Evolutionary conservation across 2,329 filamentous ascomycete species (phyloP).

Genomic region (Xylaria sp.): DNA sequence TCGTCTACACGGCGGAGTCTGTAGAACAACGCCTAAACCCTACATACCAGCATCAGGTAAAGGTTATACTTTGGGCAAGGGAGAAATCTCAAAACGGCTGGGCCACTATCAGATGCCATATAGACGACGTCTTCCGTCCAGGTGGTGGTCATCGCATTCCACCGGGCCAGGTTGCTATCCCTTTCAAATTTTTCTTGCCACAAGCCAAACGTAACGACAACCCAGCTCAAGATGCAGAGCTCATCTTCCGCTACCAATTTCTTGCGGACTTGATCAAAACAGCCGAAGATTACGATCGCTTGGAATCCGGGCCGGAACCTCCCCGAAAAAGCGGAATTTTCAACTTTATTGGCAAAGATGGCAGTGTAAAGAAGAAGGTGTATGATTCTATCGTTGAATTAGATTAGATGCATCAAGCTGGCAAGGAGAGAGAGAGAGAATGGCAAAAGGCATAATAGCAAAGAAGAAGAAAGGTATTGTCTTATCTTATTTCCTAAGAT

Average conservation of each 20-base stretch:
- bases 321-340: too few relatives aligned
- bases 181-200: constrained; percentile 5
- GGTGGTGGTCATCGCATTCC: background rate
- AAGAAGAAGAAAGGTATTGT: too few relatives aligned
- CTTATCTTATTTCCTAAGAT: too few relatives aligned
- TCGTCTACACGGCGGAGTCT: background rate
- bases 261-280: background rate
- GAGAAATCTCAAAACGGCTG: too few relatives aligned
- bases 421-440: too few relatives aligned
- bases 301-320: too few relatives aligned
- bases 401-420: too few relatives aligned
- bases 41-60: background rate
- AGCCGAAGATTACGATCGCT: background rate
- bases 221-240: background rate
- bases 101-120: background rate
- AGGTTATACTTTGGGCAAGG: background rate
- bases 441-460: too few relatives aligned
- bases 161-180: background rate
- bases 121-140: background rate
- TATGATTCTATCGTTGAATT: too few relatives aligned
- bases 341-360: background rate
- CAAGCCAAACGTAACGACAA: background rate
- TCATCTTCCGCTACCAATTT: background rate
- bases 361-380: background rate
- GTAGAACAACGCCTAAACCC: background rate